Evolutionary conservation across 768 basidiomycete species (phyloP).

Genomic region (Phlebiopsis gigantea): DNA sequence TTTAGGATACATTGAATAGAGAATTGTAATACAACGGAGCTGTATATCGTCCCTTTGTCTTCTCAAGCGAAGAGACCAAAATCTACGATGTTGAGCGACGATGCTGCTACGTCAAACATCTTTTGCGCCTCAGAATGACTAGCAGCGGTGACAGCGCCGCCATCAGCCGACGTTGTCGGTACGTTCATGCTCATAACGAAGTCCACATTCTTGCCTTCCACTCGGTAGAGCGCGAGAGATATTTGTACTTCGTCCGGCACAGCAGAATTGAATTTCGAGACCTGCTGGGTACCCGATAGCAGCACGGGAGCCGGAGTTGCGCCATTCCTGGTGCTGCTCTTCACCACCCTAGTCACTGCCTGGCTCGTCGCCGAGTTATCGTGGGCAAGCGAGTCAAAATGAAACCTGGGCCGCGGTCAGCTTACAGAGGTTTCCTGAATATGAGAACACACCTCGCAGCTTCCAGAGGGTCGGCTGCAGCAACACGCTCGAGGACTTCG

Average conservation of each 20-base stretch:
- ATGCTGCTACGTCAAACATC: slow-evolving; percentile 51
- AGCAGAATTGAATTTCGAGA: slow-evolving; percentile 71
- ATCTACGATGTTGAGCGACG: slow-evolving; percentile 61
- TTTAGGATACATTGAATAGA: background rate
- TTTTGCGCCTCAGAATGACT: slow-evolving; percentile 31
- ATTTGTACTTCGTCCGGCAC: slow-evolving; percentile 67
- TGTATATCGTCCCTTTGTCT: background rate
- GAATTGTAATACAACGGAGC: background rate
- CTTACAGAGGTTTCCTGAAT: slow-evolving; percentile 2
- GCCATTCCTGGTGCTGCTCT: slow-evolving; percentile 32
- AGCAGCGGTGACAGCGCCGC: slow-evolving; percentile 37
- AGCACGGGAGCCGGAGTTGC: slow-evolving; percentile 53
- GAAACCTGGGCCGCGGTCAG: slow-evolving; percentile 55
- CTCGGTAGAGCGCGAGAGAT: slow-evolving; percentile 75
- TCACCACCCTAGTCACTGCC: slow-evolving; percentile 37
- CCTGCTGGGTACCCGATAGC: slow-evolving; percentile 63
- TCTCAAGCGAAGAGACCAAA: slow-evolving; percentile 30
- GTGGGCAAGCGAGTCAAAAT: slow-evolving; percentile 85
- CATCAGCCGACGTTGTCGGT: slow-evolving; percentile 48
- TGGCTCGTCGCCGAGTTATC: slow-evolving; percentile 72
- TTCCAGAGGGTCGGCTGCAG: slow-evolving; percentile 44
- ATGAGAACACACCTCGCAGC: slow-evolving; percentile 55
- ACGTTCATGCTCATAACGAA: slow-evolving; percentile 83
- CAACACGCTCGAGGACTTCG: slow-evolving; percentile 78
- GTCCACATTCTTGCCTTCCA: slow-evolving; percentile 67